Base-by-base conservation (phyloP, 441 rosid genomes). In the Isatis lusitanica region DNA sequence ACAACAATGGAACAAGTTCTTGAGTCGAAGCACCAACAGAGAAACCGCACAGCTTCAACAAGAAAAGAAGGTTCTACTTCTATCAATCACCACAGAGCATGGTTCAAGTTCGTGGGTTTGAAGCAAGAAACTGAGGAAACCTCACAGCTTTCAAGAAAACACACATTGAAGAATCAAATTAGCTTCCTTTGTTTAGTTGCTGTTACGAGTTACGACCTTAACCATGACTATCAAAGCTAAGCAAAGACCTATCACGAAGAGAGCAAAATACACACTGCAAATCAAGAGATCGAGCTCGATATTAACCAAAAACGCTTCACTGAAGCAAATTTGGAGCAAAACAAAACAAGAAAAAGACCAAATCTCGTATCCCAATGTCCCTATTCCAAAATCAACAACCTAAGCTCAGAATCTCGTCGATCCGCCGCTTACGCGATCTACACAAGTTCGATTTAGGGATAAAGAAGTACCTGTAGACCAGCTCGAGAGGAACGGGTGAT, bases 401-500 rank as follows among this genome's bases (percentile, higher is more conserved):
- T 26, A 26, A 68, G 24, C 47, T 61, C 36, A 62, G 18, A 75
- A 35, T 16, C 59, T 68, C 35, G 10, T 61, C 63, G 73, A 74
- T 66, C 71, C 65, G 55, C 26, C 1, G 51, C 52, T 28, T 16
- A 38, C 8, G 2, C 30, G 75, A 72, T 72, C 69, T 71, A 71
- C 44, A 39, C 1, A 17, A 56, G 17, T 11, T 4, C 24, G 9
- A 64, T 56, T 11, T 6, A 62, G 0, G 52, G 28, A 42, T 26
- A 44, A 57, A 24, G 30, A 35, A 57, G 58, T 13, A 78, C 98
- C 93, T 93, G 97, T 6, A 93, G 96, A 75, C 98, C 97, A 68
- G 98, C 96, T 47, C 98, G 98, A 57, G 96, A 88, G 52, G 97
- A 93, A 75, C 97, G 96, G 28, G 97, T 89, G 74, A 76, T 74